Conservation (phyloP, 345 rosid genomes). For the Pugionium dolabratum region DNA sequence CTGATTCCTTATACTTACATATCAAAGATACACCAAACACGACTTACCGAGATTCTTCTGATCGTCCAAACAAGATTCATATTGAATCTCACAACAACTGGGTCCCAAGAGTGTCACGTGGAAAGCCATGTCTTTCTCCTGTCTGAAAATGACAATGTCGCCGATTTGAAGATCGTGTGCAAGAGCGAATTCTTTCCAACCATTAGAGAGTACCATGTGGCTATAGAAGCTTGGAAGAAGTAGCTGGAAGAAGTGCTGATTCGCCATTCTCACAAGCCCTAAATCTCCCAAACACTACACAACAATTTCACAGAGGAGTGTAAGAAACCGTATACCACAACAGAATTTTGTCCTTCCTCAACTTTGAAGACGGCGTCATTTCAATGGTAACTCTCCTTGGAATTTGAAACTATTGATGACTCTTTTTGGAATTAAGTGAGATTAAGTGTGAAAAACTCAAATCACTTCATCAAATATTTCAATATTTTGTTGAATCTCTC, state of each 20-base stretch:
- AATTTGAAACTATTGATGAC: too few relatives aligned
- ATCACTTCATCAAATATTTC: too few relatives aligned
- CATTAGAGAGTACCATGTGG: slow-evolving; percentile 14
- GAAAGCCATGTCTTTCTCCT: slow-evolving; percentile 18
- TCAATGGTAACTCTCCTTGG: too few relatives aligned
- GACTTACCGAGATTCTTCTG: slow-evolving; percentile 3
- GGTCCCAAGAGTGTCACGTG: slow-evolving; percentile 27
- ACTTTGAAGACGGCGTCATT: too few relatives aligned
- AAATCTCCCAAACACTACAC: too few relatives aligned
- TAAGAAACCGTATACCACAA: too few relatives aligned
- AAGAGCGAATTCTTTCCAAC: neutral
- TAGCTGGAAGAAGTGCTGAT: slow-evolving; percentile 21
- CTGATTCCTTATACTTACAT: neutral
- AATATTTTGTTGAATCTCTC: too few relatives aligned
- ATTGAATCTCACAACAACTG: slow-evolving; percentile 26
- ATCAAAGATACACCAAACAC: neutral
- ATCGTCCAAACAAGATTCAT: slow-evolving; percentile 3
- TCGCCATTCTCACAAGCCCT: neutral
- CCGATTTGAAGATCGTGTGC: neutral
- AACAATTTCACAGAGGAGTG: too few relatives aligned
- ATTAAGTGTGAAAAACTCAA: too few relatives aligned
- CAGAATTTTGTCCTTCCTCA: too few relatives aligned
- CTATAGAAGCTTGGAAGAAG: slow-evolving; percentile 27
- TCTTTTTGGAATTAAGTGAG: too few relatives aligned
- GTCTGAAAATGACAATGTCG: slow-evolving; percentile 27